Conservation (phyloP, 495 filamentous ascomycete genomes). For the Hyaloscypha finlandica region DNA sequence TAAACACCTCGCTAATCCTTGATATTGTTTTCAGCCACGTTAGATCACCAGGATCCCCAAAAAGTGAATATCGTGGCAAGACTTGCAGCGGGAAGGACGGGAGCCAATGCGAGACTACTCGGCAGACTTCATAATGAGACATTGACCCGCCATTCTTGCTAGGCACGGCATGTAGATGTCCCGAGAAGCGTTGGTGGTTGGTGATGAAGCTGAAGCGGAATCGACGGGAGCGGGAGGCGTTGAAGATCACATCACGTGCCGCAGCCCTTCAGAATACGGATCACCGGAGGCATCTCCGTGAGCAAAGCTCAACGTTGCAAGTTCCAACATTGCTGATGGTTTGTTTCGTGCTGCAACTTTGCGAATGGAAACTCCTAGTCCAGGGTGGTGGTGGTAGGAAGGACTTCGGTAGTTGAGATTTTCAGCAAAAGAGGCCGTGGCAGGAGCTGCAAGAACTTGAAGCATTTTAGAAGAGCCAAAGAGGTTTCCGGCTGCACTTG, state of each 20-base stretch:
- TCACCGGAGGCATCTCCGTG: conserved; percentile 73
- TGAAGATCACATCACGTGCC: too few species aligned
- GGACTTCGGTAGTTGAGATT: conserved; percentile 64
- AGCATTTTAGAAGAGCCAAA: conserved; percentile 1
- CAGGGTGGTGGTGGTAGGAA: conserved; percentile 60
- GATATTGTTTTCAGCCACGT: neutral
- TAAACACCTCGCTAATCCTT: neutral
- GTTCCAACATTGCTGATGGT: conserved; percentile 44
- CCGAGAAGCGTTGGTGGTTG: neutral
- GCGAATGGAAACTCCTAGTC: conserved; percentile 54
- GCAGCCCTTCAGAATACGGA: conserved; percentile 41
- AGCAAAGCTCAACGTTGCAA: conserved; percentile 55
- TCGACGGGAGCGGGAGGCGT: neutral
- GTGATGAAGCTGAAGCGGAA: neutral
- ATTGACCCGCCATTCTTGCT: neutral
- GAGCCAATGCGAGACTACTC: neutral
- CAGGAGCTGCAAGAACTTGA: conserved; percentile 15
- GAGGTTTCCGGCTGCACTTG: conserved; percentile 5
- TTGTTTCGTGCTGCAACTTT: conserved; percentile 40
- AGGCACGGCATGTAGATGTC: neutral
- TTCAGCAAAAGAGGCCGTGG: conserved; percentile 19
- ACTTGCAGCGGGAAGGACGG: neutral
- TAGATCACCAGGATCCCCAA: neutral
- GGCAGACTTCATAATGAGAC: neutral
- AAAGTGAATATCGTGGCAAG: neutral